Conservation (phyloP, 495 filamentous ascomycete species). For the Parathielavia hyrcaniae region DNA sequence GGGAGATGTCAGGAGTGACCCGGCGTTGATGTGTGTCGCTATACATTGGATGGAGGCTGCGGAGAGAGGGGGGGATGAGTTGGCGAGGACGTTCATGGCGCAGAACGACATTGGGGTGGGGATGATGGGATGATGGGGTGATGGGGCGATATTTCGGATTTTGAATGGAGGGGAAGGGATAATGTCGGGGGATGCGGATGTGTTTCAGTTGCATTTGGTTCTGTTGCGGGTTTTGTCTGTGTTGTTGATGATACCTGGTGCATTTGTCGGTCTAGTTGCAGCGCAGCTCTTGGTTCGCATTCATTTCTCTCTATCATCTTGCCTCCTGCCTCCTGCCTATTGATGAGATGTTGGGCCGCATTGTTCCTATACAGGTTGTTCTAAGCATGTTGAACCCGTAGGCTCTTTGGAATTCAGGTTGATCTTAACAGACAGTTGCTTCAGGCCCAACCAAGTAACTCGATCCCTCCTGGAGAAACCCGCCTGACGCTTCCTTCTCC, state of each 20-base stretch:
- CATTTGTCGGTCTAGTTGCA: neutral
- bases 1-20: conserved; percentile 63
- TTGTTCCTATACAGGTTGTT: neutral
- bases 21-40: conserved; percentile 88
- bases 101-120: conserved; percentile 46
- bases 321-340: no score
- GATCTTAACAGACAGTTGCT: no score
- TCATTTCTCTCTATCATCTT: no score
- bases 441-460: no score
- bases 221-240: neutral
- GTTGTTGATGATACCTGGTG: neutral
- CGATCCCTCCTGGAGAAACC: no score
- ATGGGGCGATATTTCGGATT: neutral
- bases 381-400: no score
- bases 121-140: conserved; percentile 22
- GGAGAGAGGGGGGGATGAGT: conserved; percentile 75
- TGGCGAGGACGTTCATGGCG: conserved; percentile 78
- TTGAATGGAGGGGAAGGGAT: neutral
- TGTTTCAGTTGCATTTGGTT: neutral
- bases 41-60: conserved; percentile 98
- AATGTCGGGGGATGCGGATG: neutral
- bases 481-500: conserved; percentile 26
- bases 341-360: no score
- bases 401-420: no score
- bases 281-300: no score